Base-by-base conservation (phyloP, 768 basidiomycete species). In the Coprinopsis strossmayeri region DNA sequence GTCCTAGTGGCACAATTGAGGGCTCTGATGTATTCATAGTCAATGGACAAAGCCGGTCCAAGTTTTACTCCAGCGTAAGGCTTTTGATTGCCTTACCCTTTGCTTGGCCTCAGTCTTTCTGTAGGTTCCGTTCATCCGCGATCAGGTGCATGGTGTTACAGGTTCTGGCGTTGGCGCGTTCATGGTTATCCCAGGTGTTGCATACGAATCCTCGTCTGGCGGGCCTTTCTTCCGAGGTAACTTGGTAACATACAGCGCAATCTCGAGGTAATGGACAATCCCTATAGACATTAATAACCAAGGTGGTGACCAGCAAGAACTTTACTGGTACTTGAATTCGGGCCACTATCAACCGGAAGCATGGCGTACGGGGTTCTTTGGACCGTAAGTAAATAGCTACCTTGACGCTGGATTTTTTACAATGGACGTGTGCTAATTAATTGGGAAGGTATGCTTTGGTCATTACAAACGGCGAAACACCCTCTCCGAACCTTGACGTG, bases 321-420 rank as follows among this genome's bases (percentile, higher is more conserved):
- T 77, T 1, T 76, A 75, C 56, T 75, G 61, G 55, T 74, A 72
- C 52, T 72, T 73, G 74, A 76, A 77, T 53, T 72, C 69, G 2
- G 59, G 57, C 24, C 74, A 76, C 43, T 69, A 70, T 47, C 72
- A 74, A 54, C 71, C 72, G 0, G 73, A 74, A 49, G 40, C 65
- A 3, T 72, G 66, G 52, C 66, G 70, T 23, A 71, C 69, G 26
- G 73, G 72, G 18, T 72, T 77, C 59, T 71, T 71, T 60, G 74
- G 73, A 37, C 75, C 73, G 61, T 70, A n/a, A 39, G 41, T 25
- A 18, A 17, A 24, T 40, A 34, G 23, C 25, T 20, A 34, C 7
- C 5, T 25, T 30, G 2, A 21, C 17, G 17, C 25, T 21, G 18
- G 13, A 21, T 23, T 11, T 5, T 34, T 25, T 7, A 7, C 15